Evolutionary conservation across 495 filamentous ascomycete species (phyloP).

Genomic region (Glutinoglossum americanum): DNA sequence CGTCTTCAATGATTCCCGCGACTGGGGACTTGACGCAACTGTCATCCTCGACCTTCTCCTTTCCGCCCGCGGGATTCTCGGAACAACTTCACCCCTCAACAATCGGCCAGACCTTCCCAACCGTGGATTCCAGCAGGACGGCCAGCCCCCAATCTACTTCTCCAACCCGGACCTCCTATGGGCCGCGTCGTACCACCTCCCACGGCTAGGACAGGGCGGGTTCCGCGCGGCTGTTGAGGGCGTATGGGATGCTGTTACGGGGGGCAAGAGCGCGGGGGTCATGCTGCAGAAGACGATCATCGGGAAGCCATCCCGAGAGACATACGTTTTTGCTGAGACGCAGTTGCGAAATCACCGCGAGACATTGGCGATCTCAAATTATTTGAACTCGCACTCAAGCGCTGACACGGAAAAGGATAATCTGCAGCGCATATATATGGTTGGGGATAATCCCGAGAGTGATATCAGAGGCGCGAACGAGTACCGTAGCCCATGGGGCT

Average conservation of each 20-base stretch:
- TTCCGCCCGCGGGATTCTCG: slow-evolving; percentile 48
- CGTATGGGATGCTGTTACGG: slow-evolving; percentile 51
- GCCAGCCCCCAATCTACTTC: slow-evolving; percentile 67
- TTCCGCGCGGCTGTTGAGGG: slow-evolving; percentile 69
- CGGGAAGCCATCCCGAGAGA: slow-evolving; percentile 59
- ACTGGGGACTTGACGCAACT: slow-evolving; percentile 80
- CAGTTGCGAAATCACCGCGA: slow-evolving; percentile 40
- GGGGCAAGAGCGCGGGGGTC: slow-evolving; percentile 29
- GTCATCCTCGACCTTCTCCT: slow-evolving; percentile 63
- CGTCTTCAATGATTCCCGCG: slow-evolving; percentile 77
- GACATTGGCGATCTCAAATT: slow-evolving; percentile 13
- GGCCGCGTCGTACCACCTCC: slow-evolving; percentile 63
- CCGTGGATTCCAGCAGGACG: slow-evolving; percentile 51
- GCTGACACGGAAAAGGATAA: slow-evolving; percentile 7
- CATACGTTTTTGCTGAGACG: slow-evolving; percentile 68
- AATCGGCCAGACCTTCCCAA: slow-evolving; percentile 35
- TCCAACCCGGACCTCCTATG: slow-evolving; percentile 80
- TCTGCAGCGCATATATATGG: slow-evolving; percentile 59
- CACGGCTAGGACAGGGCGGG: slow-evolving; percentile 78
- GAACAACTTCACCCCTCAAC: slow-evolving; percentile 48
- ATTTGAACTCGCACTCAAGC: background rate
- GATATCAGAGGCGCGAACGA: slow-evolving; percentile 83
- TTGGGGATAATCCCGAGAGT: slow-evolving; percentile 89
- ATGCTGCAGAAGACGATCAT: slow-evolving; percentile 44
- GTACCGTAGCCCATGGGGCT: slow-evolving; percentile 40